Conservation (phyloP, 1,139 yeast genomes). For the Hansenula anomala region DNA sequence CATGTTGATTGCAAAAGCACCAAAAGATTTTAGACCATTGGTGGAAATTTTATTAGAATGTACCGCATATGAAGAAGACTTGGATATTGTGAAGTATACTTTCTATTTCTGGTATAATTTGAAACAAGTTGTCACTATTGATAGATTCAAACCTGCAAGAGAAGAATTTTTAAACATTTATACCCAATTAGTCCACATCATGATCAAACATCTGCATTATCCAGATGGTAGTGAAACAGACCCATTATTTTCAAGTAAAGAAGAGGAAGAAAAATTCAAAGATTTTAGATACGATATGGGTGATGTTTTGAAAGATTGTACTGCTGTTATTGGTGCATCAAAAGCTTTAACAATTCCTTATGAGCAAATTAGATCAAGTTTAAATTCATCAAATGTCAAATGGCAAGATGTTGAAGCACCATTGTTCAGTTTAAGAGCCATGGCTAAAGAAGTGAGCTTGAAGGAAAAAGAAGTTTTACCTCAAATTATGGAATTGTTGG, state of each 20-base stretch:
- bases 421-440: slow-evolving; percentile 81
- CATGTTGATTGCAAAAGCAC: slow-evolving; percentile 71
- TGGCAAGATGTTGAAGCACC: slow-evolving; percentile 96
- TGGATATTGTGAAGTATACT: slow-evolving; percentile 86
- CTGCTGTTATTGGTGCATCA: slow-evolving; percentile 80
- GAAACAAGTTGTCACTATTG: slow-evolving; percentile 63
- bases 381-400: slow-evolving; percentile 18
- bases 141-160: slow-evolving; percentile 59
- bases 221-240: slow-evolving; percentile 49
- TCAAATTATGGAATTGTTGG: slow-evolving; percentile 64
- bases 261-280: slow-evolving; percentile 88
- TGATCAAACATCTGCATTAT: slow-evolving; percentile 70
- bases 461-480: slow-evolving; percentile 71
- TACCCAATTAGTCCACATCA: slow-evolving; percentile 57
- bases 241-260: slow-evolving; percentile 33
- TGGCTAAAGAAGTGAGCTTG: slow-evolving; percentile 86
- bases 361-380: slow-evolving; percentile 23
- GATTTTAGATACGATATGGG: slow-evolving; percentile 97
- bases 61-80: slow-evolving; percentile 63
- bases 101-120: slow-evolving; percentile 89
- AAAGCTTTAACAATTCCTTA: slow-evolving; percentile 49
- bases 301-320: slow-evolving; percentile 91
- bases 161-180: slow-evolving; percentile 56
- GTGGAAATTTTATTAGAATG: slow-evolving; percentile 71
- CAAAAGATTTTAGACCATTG: slow-evolving; percentile 65